These are phyloP conservation scores for Somion occarium DNA, from an alignment of 1,284 basidiomycete genomes.

Conservation along the genomic window DNA sequence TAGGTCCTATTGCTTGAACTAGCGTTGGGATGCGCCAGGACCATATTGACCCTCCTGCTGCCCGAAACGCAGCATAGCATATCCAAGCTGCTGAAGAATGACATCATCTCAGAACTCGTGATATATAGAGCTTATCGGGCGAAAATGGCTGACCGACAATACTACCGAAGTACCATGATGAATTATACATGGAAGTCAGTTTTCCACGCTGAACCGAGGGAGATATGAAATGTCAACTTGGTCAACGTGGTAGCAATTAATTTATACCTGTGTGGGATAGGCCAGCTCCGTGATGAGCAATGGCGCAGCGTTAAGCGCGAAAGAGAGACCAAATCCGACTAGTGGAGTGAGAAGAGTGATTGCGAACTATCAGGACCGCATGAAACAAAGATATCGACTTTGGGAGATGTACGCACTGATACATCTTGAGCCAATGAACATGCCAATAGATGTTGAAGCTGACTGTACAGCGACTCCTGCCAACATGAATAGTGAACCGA, in stretches of 20 bases:
- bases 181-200: constrained; percentile 57
- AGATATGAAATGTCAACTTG: constrained; percentile 3
- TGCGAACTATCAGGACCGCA: constrained; percentile 10
- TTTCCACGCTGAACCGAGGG: constrained; percentile 43
- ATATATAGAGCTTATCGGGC: not conserved
- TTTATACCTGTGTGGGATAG: constrained; percentile 61
- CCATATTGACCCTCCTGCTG: constrained; percentile 45
- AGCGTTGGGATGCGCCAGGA: constrained; percentile 67
- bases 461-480: constrained; percentile 54
- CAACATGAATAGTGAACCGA: constrained; percentile 57
- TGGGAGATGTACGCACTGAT: constrained; percentile 37
- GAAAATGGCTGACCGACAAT: constrained; percentile 42
- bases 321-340: constrained; percentile 65
- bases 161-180: constrained; percentile 62
- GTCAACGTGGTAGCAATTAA: too few species aligned
- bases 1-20: constrained; percentile 60
- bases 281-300: constrained; percentile 66
- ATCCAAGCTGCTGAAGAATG: constrained; percentile 37
- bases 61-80: constrained; percentile 50
- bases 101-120: constrained; percentile 1
- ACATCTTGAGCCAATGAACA: constrained; percentile 54
- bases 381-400: not conserved
- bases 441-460: constrained; percentile 40
- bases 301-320: constrained; percentile 58
- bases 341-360: constrained; percentile 3